These are phyloP conservation scores for Monosporascus sp. DNA, from an alignment of 2,329 filamentous ascomycete species.

Conservation along the genomic window DNA sequence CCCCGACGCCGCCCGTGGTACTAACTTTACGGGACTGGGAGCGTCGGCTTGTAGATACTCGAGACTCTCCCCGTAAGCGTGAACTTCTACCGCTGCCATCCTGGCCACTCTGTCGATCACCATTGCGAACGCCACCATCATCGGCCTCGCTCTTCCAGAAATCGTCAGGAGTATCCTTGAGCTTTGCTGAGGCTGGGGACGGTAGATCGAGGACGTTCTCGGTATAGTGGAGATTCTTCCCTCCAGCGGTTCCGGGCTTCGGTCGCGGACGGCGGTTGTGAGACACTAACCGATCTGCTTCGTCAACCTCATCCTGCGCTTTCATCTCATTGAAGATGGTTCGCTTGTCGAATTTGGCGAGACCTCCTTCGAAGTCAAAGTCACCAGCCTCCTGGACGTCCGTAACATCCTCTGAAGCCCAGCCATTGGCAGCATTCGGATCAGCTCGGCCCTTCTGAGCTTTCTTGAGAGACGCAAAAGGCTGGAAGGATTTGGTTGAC, in stretches of 20 bases:
- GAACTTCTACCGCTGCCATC: slow-evolving; percentile 47
- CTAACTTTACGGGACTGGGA: slow-evolving; percentile 56
- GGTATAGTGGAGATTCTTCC: slow-evolving; percentile 85
- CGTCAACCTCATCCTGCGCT: slow-evolving; percentile 82
- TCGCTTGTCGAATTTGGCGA: slow-evolving; percentile 93
- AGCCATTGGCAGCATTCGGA: slow-evolving; percentile 61
- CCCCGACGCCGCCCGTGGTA: slow-evolving; percentile 29
- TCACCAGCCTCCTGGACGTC: slow-evolving; percentile 91
- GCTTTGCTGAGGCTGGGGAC: slow-evolving; percentile 26
- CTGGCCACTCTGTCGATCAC: slow-evolving; percentile 42
- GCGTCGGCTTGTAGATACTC: slow-evolving; percentile 40
- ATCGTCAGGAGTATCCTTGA: slow-evolving; percentile 38
- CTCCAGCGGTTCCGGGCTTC: slow-evolving; percentile 66
- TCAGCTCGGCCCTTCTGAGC: slow-evolving; percentile 37
- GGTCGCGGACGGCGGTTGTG: slow-evolving; percentile 66
- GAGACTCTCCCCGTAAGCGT: slow-evolving; percentile 47
- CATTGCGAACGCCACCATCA: slow-evolving; percentile 44
- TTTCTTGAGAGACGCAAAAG: slow-evolving; percentile 55
- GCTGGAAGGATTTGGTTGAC: slow-evolving; percentile 57
- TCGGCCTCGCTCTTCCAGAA: slow-evolving; percentile 74
- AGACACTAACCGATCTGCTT: slow-evolving; percentile 82
- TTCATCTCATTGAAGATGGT: slow-evolving; percentile 88
- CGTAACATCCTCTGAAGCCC: slow-evolving; percentile 93
- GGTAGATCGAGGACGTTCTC: slow-evolving; percentile 81
- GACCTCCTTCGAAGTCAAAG: slow-evolving; percentile 84